Base-by-base conservation (phyloP, 441 rosid species). In the Omphalea diandra region DNA sequence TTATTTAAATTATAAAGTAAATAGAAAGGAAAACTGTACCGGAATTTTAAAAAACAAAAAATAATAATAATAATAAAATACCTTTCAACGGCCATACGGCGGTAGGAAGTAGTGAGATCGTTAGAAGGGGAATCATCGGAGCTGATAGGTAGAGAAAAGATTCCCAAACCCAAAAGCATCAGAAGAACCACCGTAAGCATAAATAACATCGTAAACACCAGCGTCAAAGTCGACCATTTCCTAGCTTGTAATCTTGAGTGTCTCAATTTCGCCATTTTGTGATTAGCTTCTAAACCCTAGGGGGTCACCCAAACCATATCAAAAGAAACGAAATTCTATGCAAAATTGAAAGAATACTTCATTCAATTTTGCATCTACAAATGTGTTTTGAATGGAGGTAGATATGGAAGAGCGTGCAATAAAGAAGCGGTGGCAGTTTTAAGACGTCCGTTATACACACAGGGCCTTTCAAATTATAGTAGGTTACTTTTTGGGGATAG, bases 161-260 rank as follows among this genome's bases (percentile, higher is more conserved):
- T 81, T 44, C 94, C 90, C 20, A 90, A 79, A 15, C 81, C 87
- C 29, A 91, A 83, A 70, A 91, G 87, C 73, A 93, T 74, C 80
- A 93, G 68, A 72, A 87, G 80, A 67, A 81, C 85, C 72, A 89
- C 82, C 3, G 94, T 83, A 47, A 93, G 70, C 72, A 82, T 71
- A 12, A 89, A 77, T 9, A 93, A 73, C 70, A 80, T 75, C 2
- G 86, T 75, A 63, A 83, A 75, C 14, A 82, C 78, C 73, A 86
- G 70, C 61, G 75, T 86, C 52, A 86, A 76, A 14, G 90, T 75
- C 43, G 91, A 54, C 56, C 90, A 83, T 77, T 83, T 93, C 68
- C 86, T 85, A 10, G 82, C 68, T 8, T 84, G 88, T 43, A 83
- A n/a, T 52, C 93, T 87, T 24, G 85, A 72, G 67, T 81, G 68